phyloP scores from a whole-genome alignment of 768 basidiomycete genomes.

The Rhodotorula paludigena region DNA sequence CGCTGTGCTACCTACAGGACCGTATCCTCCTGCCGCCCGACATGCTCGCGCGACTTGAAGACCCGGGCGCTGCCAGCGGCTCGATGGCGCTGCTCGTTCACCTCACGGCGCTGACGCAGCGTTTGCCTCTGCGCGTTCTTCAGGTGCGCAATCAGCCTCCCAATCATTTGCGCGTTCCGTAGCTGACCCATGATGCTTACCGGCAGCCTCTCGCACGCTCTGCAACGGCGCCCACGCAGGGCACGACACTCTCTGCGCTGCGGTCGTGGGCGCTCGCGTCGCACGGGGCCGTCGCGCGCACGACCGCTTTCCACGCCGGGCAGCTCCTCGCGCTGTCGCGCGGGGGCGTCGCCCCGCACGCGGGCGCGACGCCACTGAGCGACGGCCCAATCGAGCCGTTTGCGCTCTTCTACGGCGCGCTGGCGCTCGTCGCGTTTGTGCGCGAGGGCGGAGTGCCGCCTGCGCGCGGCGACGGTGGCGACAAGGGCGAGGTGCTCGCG shows the following conservation, averaged over 20 bases:
- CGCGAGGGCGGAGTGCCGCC: background rate
- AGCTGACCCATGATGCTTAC: no score
- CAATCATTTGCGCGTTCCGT: background rate
- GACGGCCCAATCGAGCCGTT: slow-evolving; percentile 37
- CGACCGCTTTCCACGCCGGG: slow-evolving; percentile 32
- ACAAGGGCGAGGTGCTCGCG: background rate
- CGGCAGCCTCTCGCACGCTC: slow-evolving; percentile 27
- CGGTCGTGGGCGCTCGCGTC: slow-evolving; percentile 11
- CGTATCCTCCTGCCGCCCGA: slow-evolving; percentile 30
- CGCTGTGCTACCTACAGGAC: slow-evolving; percentile 8
- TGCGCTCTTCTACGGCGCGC: slow-evolving; percentile 28
- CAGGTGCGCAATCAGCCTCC: slow-evolving; percentile 5
- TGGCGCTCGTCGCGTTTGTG: slow-evolving; percentile 27
- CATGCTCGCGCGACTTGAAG: slow-evolving; percentile 16
- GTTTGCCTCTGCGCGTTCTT: slow-evolving; percentile 16
- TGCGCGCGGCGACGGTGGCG: background rate
- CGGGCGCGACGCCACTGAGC: no score
- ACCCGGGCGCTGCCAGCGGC: slow-evolving; percentile 2
- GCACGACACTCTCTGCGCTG: background rate
- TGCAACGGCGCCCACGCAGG: background rate
- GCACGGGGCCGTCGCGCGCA: slow-evolving; percentile 16
- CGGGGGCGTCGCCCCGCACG: background rate
- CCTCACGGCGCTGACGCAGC: slow-evolving; percentile 24
- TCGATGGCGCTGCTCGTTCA: slow-evolving; percentile 28
- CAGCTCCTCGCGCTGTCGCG: slow-evolving; percentile 33